phyloP scores from a whole-genome alignment of 257 asterid species.

The Primulina huaijiensis region DNA sequence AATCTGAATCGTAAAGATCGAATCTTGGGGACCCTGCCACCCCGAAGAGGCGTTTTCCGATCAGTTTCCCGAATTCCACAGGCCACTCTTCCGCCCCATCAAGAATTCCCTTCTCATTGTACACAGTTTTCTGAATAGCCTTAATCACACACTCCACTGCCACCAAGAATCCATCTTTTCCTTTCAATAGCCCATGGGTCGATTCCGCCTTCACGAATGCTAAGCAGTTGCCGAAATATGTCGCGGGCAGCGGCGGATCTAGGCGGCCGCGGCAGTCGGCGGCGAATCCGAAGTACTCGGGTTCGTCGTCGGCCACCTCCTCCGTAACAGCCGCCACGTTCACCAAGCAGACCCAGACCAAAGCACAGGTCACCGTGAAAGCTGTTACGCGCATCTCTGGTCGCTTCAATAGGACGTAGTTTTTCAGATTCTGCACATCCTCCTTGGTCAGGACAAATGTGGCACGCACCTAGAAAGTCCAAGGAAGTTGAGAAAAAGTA shows the following conservation, averaged over 20 bases:
- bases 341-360: constrained; percentile 41
- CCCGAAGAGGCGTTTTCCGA: constrained; percentile 40
- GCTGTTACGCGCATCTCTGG: constrained; percentile 34
- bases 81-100: constrained; percentile 43
- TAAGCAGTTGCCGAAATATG: constrained; percentile 47
- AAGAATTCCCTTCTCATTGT: constrained; percentile 37
- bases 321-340: constrained; percentile 21
- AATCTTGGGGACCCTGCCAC: constrained; percentile 44
- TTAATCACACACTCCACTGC: constrained; percentile 32
- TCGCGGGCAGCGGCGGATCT: constrained; percentile 37
- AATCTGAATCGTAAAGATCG: constrained; percentile 39
- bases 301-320: constrained; percentile 30
- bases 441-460: constrained; percentile 35
- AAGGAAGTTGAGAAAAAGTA: not conserved
- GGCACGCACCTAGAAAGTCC: constrained; percentile 26
- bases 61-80: constrained; percentile 33
- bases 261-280: constrained; percentile 48
- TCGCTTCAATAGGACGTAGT: constrained; percentile 17
- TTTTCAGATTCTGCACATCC: constrained; percentile 35
- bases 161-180: constrained; percentile 28
- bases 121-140: constrained; percentile 31
- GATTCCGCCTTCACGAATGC: constrained; percentile 32
- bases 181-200: constrained; percentile 28
- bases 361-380: constrained; percentile 36
- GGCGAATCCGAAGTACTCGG: constrained; percentile 36